Percentiles rank a stretch among this genome's conserved stretches.
Conservation (phyloP, 2,329 filamentous ascomycete genomes). For the Trichoderma aggressivum region DNA sequence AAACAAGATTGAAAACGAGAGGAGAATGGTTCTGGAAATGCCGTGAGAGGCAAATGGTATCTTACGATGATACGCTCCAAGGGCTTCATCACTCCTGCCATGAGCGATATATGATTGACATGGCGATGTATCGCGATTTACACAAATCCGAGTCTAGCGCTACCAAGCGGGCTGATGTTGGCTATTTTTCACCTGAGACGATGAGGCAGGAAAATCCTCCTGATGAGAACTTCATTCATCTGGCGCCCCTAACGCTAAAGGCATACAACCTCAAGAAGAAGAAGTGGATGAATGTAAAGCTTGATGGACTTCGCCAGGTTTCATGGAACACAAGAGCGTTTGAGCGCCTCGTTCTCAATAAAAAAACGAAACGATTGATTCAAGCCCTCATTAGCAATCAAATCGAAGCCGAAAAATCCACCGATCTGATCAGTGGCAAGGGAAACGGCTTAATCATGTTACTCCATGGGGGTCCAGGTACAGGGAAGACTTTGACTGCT, state of each 20-base stretch:
- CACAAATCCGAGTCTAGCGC: not conserved
- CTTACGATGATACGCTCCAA: not conserved
- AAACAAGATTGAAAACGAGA: not conserved
- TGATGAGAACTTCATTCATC: not conserved
- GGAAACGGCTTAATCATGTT: not conserved
- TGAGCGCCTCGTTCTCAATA: not conserved
- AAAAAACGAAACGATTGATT: not conserved
- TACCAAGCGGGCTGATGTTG: no score
- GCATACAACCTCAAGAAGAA: not conserved
- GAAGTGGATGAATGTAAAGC: not conserved
- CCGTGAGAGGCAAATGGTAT: not conserved
- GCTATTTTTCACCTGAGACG: not conserved
- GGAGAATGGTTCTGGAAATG: not conserved
- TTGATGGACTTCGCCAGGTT: not conserved
- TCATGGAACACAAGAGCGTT: not conserved
- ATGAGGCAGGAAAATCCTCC: not conserved
- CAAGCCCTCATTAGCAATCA: not conserved
- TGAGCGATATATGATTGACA: not conserved
- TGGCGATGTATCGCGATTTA: not conserved
- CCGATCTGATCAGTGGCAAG: conserved; percentile 1
- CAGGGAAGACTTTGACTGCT: not conserved
- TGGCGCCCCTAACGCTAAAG: not conserved
- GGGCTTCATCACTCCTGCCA: not conserved
- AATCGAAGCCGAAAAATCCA: not conserved
- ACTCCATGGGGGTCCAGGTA: not conserved